phyloP scores from a whole-genome alignment of 257 asterid species.

The Solanum corneliomulleri region DNA sequence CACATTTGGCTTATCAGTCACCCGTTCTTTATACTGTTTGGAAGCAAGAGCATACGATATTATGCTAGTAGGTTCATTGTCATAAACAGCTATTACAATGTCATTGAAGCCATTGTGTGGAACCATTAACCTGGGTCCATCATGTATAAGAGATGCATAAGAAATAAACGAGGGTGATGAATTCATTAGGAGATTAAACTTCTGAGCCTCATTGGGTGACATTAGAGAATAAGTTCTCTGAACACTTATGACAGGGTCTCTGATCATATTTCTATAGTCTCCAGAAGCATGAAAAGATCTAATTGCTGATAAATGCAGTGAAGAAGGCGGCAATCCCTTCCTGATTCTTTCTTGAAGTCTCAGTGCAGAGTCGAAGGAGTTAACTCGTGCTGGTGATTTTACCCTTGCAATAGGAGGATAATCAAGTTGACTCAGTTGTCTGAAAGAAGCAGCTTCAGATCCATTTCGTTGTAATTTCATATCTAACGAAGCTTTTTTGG shows the following conservation, averaged over 20 bases:
- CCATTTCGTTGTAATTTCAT: slow-evolving; percentile 9
- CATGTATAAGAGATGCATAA: slow-evolving; percentile 42
- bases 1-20: slow-evolving; percentile 26
- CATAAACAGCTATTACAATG: slow-evolving; percentile 49
- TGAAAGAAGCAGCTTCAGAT: slow-evolving; percentile 14
- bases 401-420: slow-evolving; percentile 28
- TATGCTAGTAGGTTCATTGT: slow-evolving; percentile 82
- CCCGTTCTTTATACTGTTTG: slow-evolving; percentile 51
- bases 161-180: slow-evolving; percentile 43
- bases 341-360: slow-evolving; percentile 54
- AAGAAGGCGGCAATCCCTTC: slow-evolving; percentile 67
- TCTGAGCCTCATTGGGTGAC: slow-evolving; percentile 41
- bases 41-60: slow-evolving; percentile 71
- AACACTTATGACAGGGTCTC: slow-evolving; percentile 55
- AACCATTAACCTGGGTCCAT: slow-evolving; percentile 72
- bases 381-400: slow-evolving; percentile 52
- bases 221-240: slow-evolving; percentile 50
- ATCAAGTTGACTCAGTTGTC: slow-evolving; percentile 15
- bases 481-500: slow-evolving; percentile 7
- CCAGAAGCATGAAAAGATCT: slow-evolving; percentile 92
- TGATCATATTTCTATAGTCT: slow-evolving; percentile 64
- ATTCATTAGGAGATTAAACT: slow-evolving; percentile 17
- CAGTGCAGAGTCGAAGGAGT: slow-evolving; percentile 84
- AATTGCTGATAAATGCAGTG: slow-evolving; percentile 37
- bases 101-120: slow-evolving; percentile 36